Conservation (phyloP, 306 rosid genomes). For the Echinosophora koreensis region DNA sequence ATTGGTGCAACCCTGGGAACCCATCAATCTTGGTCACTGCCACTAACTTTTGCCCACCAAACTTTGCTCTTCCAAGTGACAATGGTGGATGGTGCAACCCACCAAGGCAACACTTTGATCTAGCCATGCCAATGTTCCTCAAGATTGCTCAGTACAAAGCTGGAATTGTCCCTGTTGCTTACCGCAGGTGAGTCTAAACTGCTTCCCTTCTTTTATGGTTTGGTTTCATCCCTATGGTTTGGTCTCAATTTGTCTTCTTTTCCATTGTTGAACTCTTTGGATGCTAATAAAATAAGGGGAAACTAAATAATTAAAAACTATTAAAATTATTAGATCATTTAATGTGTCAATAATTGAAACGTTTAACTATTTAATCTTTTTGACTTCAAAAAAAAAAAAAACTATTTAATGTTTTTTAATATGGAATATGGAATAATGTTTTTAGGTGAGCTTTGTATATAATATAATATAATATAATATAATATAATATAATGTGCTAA, state of each 20-base stretch:
- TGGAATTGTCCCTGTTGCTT: conserved; percentile 92
- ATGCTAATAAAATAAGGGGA: conserved; percentile 12
- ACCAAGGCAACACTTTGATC: conserved; percentile 92
- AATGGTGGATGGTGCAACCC: conserved; percentile 99
- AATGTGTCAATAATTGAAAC: neutral
- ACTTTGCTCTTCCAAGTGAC: conserved; percentile 83
- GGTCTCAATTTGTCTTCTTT: neutral
- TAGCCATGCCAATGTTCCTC: conserved; percentile 98
- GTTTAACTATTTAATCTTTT: no score
- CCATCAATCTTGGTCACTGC: conserved; percentile 91
- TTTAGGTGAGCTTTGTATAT: no score
- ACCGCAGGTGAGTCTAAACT: conserved; percentile 75
- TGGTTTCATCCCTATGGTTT: neutral
- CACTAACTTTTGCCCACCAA: conserved; percentile 95
- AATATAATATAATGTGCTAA: no score
- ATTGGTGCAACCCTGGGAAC: conserved; percentile 88
- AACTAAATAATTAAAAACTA: no score
- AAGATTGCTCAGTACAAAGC: conserved; percentile 95
- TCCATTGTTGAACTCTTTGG: conserved; percentile 1
- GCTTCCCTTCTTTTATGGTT: neutral
- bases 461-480: no score
- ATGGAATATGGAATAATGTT: no score
- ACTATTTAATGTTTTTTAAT: no score
- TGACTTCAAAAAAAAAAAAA: no score
- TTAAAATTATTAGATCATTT: no score